A percentile compares a stretch with the other conserved stretches of the same genome.
phyloP scores from a whole-genome alignment of 2,329 filamentous ascomycete species.

The Magnaporthiopsis incrustans region DNA sequence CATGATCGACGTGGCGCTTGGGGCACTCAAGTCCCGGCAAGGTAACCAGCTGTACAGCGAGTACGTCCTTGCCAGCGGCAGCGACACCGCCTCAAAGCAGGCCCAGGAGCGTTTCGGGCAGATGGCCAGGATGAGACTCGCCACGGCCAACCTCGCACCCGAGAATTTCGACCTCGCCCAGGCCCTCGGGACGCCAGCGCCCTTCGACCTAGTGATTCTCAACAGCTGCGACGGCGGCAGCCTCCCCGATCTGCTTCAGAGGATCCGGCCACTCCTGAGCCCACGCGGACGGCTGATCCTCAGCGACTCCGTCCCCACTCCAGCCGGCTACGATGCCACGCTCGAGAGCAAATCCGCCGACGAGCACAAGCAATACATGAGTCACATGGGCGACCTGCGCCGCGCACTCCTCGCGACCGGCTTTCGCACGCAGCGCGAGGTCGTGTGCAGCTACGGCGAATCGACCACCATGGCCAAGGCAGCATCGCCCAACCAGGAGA shows the following conservation, averaged over 20 bases:
- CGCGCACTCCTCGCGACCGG: neutral
- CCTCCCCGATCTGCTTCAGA: neutral
- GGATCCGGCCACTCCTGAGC: neutral
- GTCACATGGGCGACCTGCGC: neutral
- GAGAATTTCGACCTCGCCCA: neutral
- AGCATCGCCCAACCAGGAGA: too few relatives aligned
- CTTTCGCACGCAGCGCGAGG: neutral
- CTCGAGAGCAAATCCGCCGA: too few relatives aligned
- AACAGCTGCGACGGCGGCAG: neutral
- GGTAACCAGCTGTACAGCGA: neutral
- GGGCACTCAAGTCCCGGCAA: neutral
- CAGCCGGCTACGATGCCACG: too few relatives aligned
- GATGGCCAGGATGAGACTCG: neutral
- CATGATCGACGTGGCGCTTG: neutral
- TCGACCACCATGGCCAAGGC: neutral
- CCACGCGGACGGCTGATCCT: neutral
- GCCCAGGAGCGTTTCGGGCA: neutral
- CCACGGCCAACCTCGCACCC: neutral
- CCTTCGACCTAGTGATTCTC: constrained; percentile 3
- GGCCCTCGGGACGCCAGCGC: neutral
- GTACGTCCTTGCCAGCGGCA: neutral
- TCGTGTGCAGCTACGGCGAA: neutral
- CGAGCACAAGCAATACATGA: neutral
- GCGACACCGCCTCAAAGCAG: neutral
- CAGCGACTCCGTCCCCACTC: neutral